Percentiles rank a stretch among this genome's conserved stretches.
Conservation (phyloP, 1,284 basidiomycete genomes). For the Pseudozyma sp. region DNA sequence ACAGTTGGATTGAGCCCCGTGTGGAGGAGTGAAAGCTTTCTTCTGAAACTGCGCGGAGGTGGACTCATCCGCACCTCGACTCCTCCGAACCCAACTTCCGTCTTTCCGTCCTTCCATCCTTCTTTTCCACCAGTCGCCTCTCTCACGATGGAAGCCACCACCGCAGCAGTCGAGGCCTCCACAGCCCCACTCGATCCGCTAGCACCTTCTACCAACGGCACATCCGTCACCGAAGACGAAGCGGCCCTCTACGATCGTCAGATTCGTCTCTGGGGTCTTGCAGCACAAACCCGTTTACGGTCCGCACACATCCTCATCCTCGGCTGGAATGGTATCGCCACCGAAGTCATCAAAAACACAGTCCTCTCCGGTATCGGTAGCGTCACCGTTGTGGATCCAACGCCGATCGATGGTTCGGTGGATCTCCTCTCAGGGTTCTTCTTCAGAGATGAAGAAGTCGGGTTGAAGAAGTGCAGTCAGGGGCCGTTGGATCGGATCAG, state of each 20-base stretch:
- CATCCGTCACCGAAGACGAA: conserved; percentile 74
- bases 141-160: conserved; percentile 1
- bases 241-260: conserved; percentile 93
- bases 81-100: background rate
- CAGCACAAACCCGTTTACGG: conserved; percentile 96
- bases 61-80: conserved; percentile 5
- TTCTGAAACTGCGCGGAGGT: conserved; percentile 1
- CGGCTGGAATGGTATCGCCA: conserved; percentile 83
- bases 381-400: conserved; percentile 73
- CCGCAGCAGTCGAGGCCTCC: background rate
- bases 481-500: conserved; percentile 75
- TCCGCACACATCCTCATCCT: conserved; percentile 89
- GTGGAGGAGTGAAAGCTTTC: background rate
- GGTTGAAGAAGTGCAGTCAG: conserved; percentile 32
- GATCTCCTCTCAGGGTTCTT: conserved; percentile 94
- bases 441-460: conserved; percentile 88
- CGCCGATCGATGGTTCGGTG: conserved; percentile 70
- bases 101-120: background rate
- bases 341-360: conserved; percentile 94
- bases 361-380: conserved; percentile 74
- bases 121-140: background rate
- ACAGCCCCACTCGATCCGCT: conserved; percentile 2
- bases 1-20: too few species aligned
- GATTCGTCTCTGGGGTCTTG: conserved; percentile 96
- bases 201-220: background rate